Evolutionary conservation across 108 stramenopile genomes (phyloP).

Genomic region (Cyclotella cryptica): DNA sequence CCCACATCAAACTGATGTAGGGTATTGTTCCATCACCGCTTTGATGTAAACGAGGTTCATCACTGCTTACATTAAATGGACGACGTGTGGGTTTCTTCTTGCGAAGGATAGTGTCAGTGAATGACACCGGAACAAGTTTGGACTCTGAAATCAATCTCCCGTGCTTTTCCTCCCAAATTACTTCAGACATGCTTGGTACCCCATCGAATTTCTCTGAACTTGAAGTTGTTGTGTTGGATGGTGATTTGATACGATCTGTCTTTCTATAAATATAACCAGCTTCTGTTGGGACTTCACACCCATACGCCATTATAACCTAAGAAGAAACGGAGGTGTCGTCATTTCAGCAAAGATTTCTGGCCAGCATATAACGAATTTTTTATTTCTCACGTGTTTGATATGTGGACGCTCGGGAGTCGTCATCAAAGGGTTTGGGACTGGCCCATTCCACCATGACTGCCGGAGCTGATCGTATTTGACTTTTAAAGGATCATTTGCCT

Average conservation of each 20-base stretch:
- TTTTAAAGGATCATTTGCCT: constrained; percentile 68
- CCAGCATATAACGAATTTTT: too few species aligned
- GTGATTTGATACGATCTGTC: constrained; percentile 22
- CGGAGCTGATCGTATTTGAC: constrained; percentile 76
- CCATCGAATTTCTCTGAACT: too few species aligned
- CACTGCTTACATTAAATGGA: constrained; percentile 29
- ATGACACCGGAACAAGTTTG: constrained; percentile 29
- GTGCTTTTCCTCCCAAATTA: constrained; percentile 72
- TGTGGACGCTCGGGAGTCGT: constrained; percentile 82
- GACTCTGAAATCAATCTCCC: constrained; percentile 55
- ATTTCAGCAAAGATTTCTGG: too few species aligned
- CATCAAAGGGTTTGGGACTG: constrained; percentile 72
- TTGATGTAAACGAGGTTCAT: constrained; percentile 53
- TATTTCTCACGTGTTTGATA: constrained; percentile 79
- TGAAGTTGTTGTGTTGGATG: too few species aligned
- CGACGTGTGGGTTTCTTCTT: constrained; percentile 64
- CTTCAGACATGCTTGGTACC: constrained; percentile 48
- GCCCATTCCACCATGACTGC: constrained; percentile 68
- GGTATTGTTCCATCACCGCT: constrained; percentile 91
- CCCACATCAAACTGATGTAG: constrained; percentile 80
- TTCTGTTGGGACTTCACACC: constrained; percentile 86
- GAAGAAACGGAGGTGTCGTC: neutral
- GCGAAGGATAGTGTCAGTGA: constrained; percentile 54
- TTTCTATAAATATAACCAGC: constrained; percentile 70
- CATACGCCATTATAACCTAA: constrained; percentile 82